Base-by-base conservation (phyloP, 2,329 filamentous ascomycete species). In the Hortaea werneckii region DNA sequence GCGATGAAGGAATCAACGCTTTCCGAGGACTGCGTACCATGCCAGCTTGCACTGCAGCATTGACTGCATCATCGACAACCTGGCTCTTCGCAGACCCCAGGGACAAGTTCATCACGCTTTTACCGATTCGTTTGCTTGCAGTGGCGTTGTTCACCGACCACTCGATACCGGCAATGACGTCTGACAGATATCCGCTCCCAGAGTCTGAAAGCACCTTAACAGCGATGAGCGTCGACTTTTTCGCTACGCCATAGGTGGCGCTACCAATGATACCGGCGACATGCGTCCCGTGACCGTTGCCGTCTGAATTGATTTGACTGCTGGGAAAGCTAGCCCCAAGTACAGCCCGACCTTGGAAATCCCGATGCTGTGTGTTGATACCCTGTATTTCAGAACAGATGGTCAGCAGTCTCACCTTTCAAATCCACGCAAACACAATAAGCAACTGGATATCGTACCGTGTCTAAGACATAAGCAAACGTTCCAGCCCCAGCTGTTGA, bases 181-280 rank as follows among this genome's bases (percentile, higher is more conserved):
- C 32, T 4, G 32, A 1, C 43, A 47, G 46, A 68, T 64, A 37
- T 75, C 76, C 2, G 60, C 59, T 13, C 50, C 50, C 29, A 47
- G 35, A 12, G 50, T 50, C 12, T 35, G 63, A 50, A 10, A 68
- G 57, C 6, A 82, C 78, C 69, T 82, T 82, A 64, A 82, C 77
- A 34, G 71, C 76, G 43, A 79, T 62, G 39, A 80, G 63, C 45
- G 67, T 64, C 46, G 71, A 72, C 44, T 72, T 73, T 66, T 80
- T 80, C 55, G 79, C 76, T 4, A 81, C 76, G 49, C 79, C 79
- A 46, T 76, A 80, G 4, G 74, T 80, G 45, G 65, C 67, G 30
- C 77, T 76, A 13, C 68, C 79, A 37, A 80, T 74, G 12, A 77
- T 82, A 20, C 32, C 32, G 9, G 32, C 32, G n/a, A 35, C 32